These are phyloP conservation scores for Lentinus tigrinus DNA, from an alignment of 768 basidiomycete species.

Conservation along the genomic window DNA sequence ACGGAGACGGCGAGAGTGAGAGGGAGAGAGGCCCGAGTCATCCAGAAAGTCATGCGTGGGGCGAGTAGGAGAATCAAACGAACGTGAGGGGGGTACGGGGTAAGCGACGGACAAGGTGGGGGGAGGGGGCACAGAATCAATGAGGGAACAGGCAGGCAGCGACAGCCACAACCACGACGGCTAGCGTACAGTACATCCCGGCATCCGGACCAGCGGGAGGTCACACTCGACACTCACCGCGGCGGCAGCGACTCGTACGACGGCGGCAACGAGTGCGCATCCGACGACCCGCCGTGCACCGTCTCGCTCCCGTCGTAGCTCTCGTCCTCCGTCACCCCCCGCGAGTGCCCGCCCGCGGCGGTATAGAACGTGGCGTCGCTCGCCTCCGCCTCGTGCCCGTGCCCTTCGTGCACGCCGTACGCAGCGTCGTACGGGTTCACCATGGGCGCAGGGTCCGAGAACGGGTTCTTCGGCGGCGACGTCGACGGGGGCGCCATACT, in stretches of 20 bases:
- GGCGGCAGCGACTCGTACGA: not conserved
- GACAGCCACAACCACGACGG: not conserved
- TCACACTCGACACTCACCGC: not conserved
- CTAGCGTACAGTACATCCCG: not conserved
- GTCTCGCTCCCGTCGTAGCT: not conserved
- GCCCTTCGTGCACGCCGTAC: too few relatives aligned
- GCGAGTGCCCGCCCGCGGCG: constrained; percentile 5
- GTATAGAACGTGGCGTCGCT: constrained; percentile 20
- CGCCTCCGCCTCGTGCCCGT: constrained; percentile 10
- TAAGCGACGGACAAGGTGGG: too few relatives aligned
- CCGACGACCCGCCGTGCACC: too few relatives aligned
- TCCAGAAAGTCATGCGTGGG: too few relatives aligned
- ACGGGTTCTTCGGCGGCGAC: constrained; percentile 4
- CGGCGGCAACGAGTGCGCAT: not conserved
- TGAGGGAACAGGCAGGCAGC: too few relatives aligned
- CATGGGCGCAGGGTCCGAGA: constrained; percentile 16
- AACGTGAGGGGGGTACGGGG: too few relatives aligned
- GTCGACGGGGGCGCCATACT: not conserved
- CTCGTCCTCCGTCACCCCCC: not conserved
- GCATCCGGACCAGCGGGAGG: not conserved
- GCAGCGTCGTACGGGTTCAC: constrained; percentile 19
- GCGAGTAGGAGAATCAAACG: too few relatives aligned
- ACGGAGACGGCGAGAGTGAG: too few relatives aligned
- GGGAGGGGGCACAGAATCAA: too few relatives aligned
- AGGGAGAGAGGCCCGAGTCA: too few relatives aligned